Evolutionary conservation across 257 asterid species (phyloP).

Genomic region (Gynochthodes officinalis): DNA sequence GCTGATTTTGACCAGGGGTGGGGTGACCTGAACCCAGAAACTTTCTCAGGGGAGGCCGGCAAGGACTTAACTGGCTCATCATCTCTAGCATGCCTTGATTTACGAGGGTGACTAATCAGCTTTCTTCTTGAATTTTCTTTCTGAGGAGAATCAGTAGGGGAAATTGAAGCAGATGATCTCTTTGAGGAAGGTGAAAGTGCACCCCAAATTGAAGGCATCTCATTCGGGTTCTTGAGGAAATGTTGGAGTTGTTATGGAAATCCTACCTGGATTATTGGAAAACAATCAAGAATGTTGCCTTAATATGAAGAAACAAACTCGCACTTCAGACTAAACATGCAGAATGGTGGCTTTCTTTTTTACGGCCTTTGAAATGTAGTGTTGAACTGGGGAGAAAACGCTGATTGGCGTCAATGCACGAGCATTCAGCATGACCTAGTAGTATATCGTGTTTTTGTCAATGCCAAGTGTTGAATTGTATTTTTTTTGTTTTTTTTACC

Average conservation of each 20-base stretch:
- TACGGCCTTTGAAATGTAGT: not conserved
- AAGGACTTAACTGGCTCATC: constrained; percentile 40
- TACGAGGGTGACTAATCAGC: constrained; percentile 44
- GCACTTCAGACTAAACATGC: not conserved
- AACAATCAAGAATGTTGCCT: not conserved
- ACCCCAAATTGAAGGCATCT: constrained; percentile 55
- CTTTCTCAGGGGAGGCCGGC: constrained; percentile 54
- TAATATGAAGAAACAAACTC: constrained; percentile 2
- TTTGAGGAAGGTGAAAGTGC: constrained; percentile 42
- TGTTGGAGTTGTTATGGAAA: not conserved
- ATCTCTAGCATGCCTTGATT: constrained; percentile 54
- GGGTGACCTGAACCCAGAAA: constrained; percentile 29
- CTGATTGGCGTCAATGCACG: not conserved
- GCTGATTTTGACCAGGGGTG: constrained; percentile 64
- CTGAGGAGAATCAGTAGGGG: constrained; percentile 32
- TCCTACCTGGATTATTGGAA: not conserved
- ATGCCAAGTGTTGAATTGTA: not conserved
- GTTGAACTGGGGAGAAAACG: not conserved
- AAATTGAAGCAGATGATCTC: constrained; percentile 21
- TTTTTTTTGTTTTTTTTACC: not conserved
- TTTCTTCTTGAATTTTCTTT: constrained; percentile 31
- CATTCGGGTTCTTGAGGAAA: constrained; percentile 8
- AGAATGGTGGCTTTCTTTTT: not conserved
- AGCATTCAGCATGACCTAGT: not conserved
- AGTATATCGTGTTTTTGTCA: not conserved